Conservation (phyloP, 176 grass and related monocot genomes). For the Hordeum marinum region DNA sequence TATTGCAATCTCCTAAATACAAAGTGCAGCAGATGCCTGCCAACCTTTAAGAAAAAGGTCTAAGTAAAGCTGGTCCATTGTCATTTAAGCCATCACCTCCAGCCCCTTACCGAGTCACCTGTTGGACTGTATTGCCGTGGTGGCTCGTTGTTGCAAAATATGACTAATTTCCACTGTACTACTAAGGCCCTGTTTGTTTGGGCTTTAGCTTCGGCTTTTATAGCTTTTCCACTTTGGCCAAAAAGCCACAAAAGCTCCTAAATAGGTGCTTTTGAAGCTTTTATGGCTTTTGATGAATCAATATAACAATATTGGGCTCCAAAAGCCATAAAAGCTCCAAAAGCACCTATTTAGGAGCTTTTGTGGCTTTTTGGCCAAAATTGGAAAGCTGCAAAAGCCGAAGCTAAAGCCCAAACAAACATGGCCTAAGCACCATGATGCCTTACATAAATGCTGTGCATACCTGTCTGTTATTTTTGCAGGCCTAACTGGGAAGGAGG, state of each 20-base stretch:
- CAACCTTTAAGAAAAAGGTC: neutral
- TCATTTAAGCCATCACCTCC: neutral
- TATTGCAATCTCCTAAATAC: neutral
- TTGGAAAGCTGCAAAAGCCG: no score
- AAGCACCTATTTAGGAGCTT: no score
- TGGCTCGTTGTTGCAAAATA: neutral
- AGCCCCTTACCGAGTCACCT: neutral
- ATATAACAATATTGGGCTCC: no score
- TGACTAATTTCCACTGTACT: neutral
- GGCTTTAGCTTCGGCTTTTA: no score
- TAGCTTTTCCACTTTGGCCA: no score
- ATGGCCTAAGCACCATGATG: neutral
- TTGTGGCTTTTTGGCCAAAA: no score
- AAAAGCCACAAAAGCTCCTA: no score
- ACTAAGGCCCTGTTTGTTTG: no score
- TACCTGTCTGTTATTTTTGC: slow-evolving; percentile 27
- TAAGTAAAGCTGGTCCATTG: neutral
- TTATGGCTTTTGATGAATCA: no score
- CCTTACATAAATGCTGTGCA: neutral
- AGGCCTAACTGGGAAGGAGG: slow-evolving; percentile 99
- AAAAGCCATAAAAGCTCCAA: no score
- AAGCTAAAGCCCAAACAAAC: no score
- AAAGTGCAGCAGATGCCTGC: neutral
- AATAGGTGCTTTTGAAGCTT: no score
- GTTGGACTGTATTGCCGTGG: neutral